Percentiles rank a stretch among this genome's conserved stretches.
phyloP scores from a whole-genome alignment of 768 basidiomycete genomes.

The Xerocomellus intermedius region DNA sequence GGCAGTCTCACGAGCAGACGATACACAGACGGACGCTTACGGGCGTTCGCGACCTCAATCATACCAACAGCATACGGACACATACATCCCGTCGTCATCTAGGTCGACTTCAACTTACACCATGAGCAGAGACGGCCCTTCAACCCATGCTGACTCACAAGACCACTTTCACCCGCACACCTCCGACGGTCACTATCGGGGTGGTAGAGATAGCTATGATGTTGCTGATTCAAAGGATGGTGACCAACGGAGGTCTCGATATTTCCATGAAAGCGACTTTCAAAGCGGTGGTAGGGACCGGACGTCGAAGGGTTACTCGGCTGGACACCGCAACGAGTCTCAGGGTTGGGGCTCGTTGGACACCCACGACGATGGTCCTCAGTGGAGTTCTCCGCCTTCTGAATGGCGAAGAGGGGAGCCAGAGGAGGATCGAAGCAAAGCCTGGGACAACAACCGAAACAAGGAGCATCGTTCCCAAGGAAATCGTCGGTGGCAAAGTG shows the following conservation, averaged over 20 bases:
- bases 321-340: constrained; percentile 48
- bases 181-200: constrained; percentile 52
- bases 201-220: constrained; percentile 51
- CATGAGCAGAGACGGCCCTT: constrained; percentile 49
- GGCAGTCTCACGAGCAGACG: constrained; percentile 48
- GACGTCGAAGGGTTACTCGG: constrained; percentile 39
- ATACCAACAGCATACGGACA: constrained; percentile 43
- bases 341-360: constrained; percentile 41
- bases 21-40: constrained; percentile 52
- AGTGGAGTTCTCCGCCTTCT: constrained; percentile 43
- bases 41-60: constrained; percentile 48
- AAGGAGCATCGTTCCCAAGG: constrained; percentile 35
- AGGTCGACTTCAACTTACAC: constrained; percentile 46
- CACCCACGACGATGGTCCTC: constrained; percentile 41
- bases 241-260: constrained; percentile 44
- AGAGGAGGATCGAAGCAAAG: constrained; percentile 39
- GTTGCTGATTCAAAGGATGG: constrained; percentile 41
- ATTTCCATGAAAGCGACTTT: constrained; percentile 41
- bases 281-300: constrained; percentile 45
- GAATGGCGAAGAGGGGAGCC: constrained; percentile 41
- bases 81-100: constrained; percentile 44
- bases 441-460: constrained; percentile 35
- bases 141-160: constrained; percentile 49
- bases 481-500: constrained; percentile 34
- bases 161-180: constrained; percentile 37